Evolutionary conservation across 2,329 filamentous ascomycete species (phyloP).

Genomic region (Fusarium goolgardi): DNA sequence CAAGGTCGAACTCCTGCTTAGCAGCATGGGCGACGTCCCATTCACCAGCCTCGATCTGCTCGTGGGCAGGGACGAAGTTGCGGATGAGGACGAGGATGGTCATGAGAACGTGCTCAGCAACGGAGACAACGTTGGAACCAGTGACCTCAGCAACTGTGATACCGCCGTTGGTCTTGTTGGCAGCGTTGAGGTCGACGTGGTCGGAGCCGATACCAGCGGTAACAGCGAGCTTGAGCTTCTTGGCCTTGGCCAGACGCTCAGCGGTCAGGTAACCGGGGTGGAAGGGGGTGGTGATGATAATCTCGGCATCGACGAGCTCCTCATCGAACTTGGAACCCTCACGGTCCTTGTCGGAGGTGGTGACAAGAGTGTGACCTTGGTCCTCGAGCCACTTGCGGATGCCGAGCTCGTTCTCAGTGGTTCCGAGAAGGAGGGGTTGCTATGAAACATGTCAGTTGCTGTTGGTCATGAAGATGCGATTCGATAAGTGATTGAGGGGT

Average conservation of each 20-base stretch:
- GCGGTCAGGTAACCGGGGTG: conserved; percentile 97
- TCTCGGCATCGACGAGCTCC: conserved; percentile 94
- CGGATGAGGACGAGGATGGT: conserved; percentile 95
- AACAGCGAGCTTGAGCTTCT: conserved; percentile 98
- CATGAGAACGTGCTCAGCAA: conserved; percentile 99
- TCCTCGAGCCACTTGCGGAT: conserved; percentile 98
- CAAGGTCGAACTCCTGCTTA: conserved; percentile 98
- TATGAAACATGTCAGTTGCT: conserved; percentile 49
- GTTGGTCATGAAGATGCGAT: conserved; percentile 15
- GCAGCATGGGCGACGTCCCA: conserved; percentile 97
- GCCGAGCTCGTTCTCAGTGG: conserved; percentile 98
- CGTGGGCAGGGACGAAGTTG: conserved; percentile 98
- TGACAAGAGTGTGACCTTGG: conserved; percentile 94
- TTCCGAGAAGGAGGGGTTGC: conserved; percentile 87
- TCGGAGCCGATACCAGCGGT: conserved; percentile 98
- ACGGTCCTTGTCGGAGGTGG: conserved; percentile 97
- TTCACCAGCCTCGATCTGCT: conserved; percentile 87
- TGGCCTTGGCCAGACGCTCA: conserved; percentile 95
- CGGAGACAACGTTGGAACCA: conserved; percentile 97
- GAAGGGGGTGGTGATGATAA: conserved; percentile 99
- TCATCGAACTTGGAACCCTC: conserved; percentile 93
- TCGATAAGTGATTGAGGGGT: conserved; percentile 8
- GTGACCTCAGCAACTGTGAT: conserved; percentile 98
- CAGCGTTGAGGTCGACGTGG: conserved; percentile 95
- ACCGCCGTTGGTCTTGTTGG: conserved; percentile 98